Base-by-base conservation (phyloP, 2,329 filamentous ascomycete genomes). In the Aspergillus alliaceus region DNA sequence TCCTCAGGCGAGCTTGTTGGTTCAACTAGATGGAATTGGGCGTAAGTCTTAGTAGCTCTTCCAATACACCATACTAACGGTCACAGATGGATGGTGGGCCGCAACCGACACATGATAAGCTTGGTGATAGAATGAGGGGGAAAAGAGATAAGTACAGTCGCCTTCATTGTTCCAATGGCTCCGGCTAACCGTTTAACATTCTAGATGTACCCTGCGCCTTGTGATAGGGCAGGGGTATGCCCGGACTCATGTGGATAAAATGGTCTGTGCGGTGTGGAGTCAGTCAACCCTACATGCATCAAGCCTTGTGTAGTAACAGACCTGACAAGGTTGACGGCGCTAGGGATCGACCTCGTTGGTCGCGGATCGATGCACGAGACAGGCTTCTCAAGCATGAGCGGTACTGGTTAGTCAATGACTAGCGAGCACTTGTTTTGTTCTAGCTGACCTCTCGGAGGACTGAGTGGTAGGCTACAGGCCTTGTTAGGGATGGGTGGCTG, bases 21-120 rank as follows among this genome's bases (percentile, higher is more conserved):
- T 29, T 31, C 25, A 31, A 53, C 27, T 51, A 55, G 52, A 56
- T 32, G 50, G 44, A 53, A 52, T 56, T 53, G 52, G 56, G 55
- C 52, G 58, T 60, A 51, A 52, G 55, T 56, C 22, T n/a, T 20
- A 24, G 15, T n/a, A 25, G 35, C 15, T 25, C 34, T 32, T 25
- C 14, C 11, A 25, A 7, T 31, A 9, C 27, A 29, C 27, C 27
- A 29, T 29, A 29, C 27, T 29, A 5, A 29, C 27, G 27, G 27
- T 29, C 5, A 9, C 27, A 29, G 27, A 29, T 29, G 27, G 27
- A 29, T 29, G 27, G 27, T 29, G 27, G 27, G 27, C 27, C 27
- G 5, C 37, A 12, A 14, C 11, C 20, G 11, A 22, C 20, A 14
- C 14, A 40, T 40, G 11, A 22, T 4, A 24, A 20, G 20, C 37